Evolutionary conservation across 164 flowering plant genomes (phyloP), one percentile per base, ranked within the genome.

Genomic region (Macadamia tetraphylla): DNA sequence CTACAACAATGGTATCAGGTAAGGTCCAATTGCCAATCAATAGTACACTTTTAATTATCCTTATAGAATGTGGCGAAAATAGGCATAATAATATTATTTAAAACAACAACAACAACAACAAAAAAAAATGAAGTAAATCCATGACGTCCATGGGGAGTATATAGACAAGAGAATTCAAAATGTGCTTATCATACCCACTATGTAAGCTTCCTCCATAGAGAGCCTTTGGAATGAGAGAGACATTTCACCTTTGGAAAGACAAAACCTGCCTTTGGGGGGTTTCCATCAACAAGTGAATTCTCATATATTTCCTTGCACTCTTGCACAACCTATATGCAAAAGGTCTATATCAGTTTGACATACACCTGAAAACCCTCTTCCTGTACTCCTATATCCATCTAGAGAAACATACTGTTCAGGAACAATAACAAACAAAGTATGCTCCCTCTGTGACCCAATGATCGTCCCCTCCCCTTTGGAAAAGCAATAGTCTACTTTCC

Each of bases 271-370:
- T 90, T 94, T n/a, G 91, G 80, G 6, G 97, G 94, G 58, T 86
- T 87, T 52, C 94, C 96, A 74, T 81, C 94, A 68, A 88, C 87
- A 31, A 89, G 84, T 6, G 97, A 85, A 64, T 89, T 83, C 77
- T 89, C 96, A 55, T 89, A 92, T 9, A 95, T 90, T 74, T 90
- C 99, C 77, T 83, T 92, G 91, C 99, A 95, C 76, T 95, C 98
- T 73, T 88, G 94, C 46, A 90, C 90, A 68, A 92, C 98, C 99
- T 95, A 88, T 73, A 71, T 11, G 6, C 69, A 69, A 70, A 29
- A 60, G 51, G 63, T 71, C 18, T 57, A 29, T 32, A 72, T 65
- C 29, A 65, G 18, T 15, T 12, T 7, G 40, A 55, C 18, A 52
- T 32, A n/a, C 10, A 63, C 52, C 12, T 42, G 15, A 18, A 30